Conservation (phyloP, 2,329 filamentous ascomycete species). For the Colletotrichum australisinense region DNA sequence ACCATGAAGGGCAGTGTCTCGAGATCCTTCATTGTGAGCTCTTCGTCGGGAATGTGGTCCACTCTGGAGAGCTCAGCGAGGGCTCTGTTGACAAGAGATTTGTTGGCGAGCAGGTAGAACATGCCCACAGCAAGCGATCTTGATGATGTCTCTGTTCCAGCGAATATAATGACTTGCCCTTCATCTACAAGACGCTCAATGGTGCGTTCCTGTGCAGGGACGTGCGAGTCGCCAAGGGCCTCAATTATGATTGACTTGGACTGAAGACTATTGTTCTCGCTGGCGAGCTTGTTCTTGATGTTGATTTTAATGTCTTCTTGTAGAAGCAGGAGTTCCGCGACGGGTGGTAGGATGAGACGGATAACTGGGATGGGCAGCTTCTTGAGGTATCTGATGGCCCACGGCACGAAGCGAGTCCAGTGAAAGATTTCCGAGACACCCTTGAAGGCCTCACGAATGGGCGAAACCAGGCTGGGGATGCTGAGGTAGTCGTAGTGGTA, state of each 20-base stretch:
- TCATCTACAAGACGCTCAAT: conserved; percentile 36
- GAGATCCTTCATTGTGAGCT: conserved; percentile 31
- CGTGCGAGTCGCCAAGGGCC: not conserved
- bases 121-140: conserved; percentile 24
- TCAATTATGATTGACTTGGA: not conserved
- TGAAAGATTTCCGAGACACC: conserved; percentile 23
- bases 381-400: conserved; percentile 15
- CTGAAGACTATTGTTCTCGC: not conserved
- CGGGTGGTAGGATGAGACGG: conserved; percentile 10
- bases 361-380: conserved; percentile 15
- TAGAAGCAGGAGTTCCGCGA: conserved; percentile 18
- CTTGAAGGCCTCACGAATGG: conserved; percentile 24
- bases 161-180: conserved; percentile 33
- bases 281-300: conserved; percentile 23
- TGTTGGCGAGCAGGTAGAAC: conserved; percentile 32
- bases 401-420: conserved; percentile 32
- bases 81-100: not conserved
- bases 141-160: conserved; percentile 38
- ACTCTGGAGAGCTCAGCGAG: conserved; percentile 28
- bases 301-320: conserved; percentile 17
- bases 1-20: conserved; percentile 36
- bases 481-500: conserved; percentile 34
- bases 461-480: conserved; percentile 3
- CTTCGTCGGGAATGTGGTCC: conserved; percentile 22
- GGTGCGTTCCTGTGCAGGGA: not conserved